Base-by-base conservation (phyloP, 106 monocot species). In the Vanilla planifolia region DNA sequence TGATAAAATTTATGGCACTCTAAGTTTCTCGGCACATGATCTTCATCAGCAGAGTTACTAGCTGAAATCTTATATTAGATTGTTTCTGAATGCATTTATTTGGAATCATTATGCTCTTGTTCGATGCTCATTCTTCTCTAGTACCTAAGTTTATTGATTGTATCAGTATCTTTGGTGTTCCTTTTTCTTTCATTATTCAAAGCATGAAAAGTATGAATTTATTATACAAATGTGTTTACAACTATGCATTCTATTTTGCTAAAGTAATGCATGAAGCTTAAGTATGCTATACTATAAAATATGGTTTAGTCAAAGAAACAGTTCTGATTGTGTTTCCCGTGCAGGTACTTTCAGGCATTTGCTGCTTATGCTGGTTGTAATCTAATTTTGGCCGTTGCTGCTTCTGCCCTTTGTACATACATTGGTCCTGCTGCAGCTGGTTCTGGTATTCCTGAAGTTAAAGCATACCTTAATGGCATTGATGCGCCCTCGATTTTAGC, bases 371-470 rank as follows among this genome's bases (percentile, higher is more conserved):
- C 77, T 59, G 74, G 79, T 59, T 85, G 82, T 56, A 91, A 91
- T 66, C 26, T 80, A 29, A 19, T 82, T 48, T 68, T 91, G 35
- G 82, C 82, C 4, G 63, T 76, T 16, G 67, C 71, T 22, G 79
- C 85, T 16, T 82, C 85, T 32, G 77, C 79, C 10, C 61, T 91
- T 9, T 91, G 91, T 68, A 82, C 85, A 60, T 91, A 82, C 32
- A n/a, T 85, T 64, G 82, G 82, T 25, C 91, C 91, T 29, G 91
- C 85, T 24, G 91, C 85, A 8, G 85, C 90, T 45, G 90, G 90
- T 5, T 90, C 90, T 58, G 85, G 90, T 9, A 90, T 90, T 48
- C 85, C 90, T 59, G 91, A 91, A 77, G 91, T 91, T 3, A 91
- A 91, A 75, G 91, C 85, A 27, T 91, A 91, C 67, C 73, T 91